Evolutionary conservation across 2,329 filamentous ascomycete species (phyloP).

Genomic region (Colletotrichum plurivorum): DNA sequence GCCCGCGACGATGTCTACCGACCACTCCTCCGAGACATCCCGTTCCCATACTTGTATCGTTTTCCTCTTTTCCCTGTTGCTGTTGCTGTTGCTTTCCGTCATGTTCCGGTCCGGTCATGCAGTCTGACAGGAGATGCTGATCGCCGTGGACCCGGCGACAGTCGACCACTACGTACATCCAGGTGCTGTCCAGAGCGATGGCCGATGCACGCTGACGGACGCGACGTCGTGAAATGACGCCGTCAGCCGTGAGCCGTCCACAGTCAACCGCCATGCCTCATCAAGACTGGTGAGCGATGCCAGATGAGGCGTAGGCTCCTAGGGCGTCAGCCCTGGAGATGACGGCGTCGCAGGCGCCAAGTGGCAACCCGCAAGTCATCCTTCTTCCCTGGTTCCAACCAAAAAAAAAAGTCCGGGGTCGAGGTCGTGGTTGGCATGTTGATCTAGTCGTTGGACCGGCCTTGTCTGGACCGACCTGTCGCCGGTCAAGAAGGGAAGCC

Average conservation of each 20-base stretch:
- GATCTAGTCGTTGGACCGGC: not conserved
- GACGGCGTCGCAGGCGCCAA: constrained; percentile 31
- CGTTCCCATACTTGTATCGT: not conserved
- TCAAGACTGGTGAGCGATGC: not conserved
- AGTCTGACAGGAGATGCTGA: constrained; percentile 30
- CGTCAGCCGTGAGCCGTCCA: constrained; percentile 5
- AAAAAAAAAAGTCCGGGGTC: not conserved
- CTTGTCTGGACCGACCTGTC: constrained; percentile 1
- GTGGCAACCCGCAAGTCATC: constrained; percentile 14
- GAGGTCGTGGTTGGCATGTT: not conserved
- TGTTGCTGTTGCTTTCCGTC: constrained; percentile 1
- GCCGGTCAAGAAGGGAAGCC: constrained; percentile 3
- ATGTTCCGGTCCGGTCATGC: constrained; percentile 18
- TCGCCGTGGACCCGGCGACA: constrained; percentile 22
- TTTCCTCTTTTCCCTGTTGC: not conserved
- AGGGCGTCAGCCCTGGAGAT: constrained; percentile 31
- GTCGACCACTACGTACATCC: not conserved
- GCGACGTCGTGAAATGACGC: constrained; percentile 9
- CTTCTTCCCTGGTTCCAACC: constrained; percentile 6
- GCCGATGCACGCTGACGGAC: constrained; percentile 12
- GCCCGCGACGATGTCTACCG: too few species aligned
- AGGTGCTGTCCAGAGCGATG: not conserved
- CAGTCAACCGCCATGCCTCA: not conserved
- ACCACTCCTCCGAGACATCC: too few species aligned
- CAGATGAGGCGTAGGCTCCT: constrained; percentile 6